Percentiles rank a stretch among this genome's conserved stretches.
phyloP scores from a whole-genome alignment of 352 stramenopile genomes.

The Phytophthora chlamydospora region DNA sequence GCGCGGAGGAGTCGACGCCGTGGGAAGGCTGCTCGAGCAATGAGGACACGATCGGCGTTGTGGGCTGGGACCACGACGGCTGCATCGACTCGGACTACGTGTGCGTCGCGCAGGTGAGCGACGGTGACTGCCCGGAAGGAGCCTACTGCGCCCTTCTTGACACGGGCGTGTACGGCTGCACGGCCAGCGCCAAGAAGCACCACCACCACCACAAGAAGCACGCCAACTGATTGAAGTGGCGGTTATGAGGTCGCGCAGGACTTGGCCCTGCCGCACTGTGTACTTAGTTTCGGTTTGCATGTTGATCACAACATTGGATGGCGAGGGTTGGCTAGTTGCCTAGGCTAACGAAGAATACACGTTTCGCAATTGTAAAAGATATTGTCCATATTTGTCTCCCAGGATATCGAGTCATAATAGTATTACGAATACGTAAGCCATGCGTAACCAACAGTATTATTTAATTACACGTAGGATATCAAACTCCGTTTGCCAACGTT shows the following conservation, averaged over 20 bases:
- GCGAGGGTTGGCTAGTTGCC: neutral
- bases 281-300: constrained; percentile 9
- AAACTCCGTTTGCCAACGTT: no score
- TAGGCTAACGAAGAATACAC: constrained; percentile 6
- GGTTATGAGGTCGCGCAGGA: constrained; percentile 5
- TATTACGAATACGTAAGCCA: no score
- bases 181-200: constrained; percentile 12
- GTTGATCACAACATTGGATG: neutral
- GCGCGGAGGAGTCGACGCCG: constrained; percentile 26
- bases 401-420: no score
- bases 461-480: no score
- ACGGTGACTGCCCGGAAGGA: constrained; percentile 13
- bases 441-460: no score
- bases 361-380: neutral
- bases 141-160: constrained; percentile 31
- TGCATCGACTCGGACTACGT: constrained; percentile 26
- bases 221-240: constrained; percentile 4
- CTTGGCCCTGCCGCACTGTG: neutral
- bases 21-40: constrained; percentile 23
- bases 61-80: constrained; percentile 29
- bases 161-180: constrained; percentile 27
- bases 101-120: constrained; percentile 14
- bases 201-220: constrained; percentile 14
- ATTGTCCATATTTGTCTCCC: no score
- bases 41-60: constrained; percentile 31